Percentiles rank a stretch among this genome's conserved stretches.
Evolutionary conservation across 371 early-diverging fungal genomes (phyloP).

Genomic region (Actinomortierella wolfii): DNA sequence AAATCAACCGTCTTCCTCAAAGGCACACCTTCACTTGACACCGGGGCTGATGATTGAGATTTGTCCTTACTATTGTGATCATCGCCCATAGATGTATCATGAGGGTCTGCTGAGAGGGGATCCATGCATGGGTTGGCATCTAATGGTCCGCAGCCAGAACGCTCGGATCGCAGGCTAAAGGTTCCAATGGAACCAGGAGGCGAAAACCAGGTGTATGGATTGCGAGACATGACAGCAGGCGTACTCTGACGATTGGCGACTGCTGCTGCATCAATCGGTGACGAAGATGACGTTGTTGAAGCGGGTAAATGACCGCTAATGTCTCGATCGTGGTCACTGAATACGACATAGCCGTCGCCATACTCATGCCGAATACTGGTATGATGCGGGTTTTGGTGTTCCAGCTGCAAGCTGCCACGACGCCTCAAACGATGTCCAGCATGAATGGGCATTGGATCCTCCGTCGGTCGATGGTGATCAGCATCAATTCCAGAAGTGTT

Average conservation of each 20-base stretch:
- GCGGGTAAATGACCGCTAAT: constrained; percentile 7
- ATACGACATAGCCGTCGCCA: constrained; percentile 25
- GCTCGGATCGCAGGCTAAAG: not conserved
- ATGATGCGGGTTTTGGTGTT: constrained; percentile 2
- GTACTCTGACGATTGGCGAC: constrained; percentile 14
- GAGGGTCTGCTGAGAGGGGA: too few relatives aligned
- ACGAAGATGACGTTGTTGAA: not conserved
- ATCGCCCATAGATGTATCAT: too few relatives aligned
- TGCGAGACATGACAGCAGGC: constrained; percentile 17
- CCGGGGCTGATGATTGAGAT: too few relatives aligned
- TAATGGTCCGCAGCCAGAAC: constrained; percentile 32
- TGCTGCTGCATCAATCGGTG: not conserved
- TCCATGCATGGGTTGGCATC: too few relatives aligned
- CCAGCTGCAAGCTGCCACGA: constrained; percentile 38
- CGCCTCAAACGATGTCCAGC: constrained; percentile 18
- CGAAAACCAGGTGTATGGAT: constrained; percentile 6
- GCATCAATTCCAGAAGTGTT: not conserved
- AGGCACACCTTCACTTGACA: too few relatives aligned
- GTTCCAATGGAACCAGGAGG: not conserved
- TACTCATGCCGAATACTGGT: constrained; percentile 33
- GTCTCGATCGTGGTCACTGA: constrained; percentile 9
- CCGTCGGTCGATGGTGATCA: not conserved
- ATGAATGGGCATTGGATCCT: too few relatives aligned
- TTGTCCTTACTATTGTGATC: too few relatives aligned
- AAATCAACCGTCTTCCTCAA: too few relatives aligned